A percentile compares a stretch with the other conserved stretches of the same genome.
Evolutionary conservation across 176 grass and related monocot species (phyloP).

Genomic region (Oryza punctata): DNA sequence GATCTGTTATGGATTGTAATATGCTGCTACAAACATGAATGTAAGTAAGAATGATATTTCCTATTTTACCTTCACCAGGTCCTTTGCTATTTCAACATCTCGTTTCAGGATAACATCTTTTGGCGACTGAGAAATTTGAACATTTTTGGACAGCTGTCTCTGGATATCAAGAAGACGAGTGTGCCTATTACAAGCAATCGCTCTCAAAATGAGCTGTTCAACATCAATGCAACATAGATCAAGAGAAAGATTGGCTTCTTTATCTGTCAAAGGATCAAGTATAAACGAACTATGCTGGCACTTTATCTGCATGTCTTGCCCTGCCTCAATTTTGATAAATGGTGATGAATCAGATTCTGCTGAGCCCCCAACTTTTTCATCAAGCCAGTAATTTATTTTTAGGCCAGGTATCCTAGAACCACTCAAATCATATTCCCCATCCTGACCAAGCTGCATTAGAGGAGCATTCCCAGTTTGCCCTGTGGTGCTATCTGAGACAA

Average conservation of each 20-base stretch:
- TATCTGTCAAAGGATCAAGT: constrained; percentile 85
- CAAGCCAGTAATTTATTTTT: constrained; percentile 87
- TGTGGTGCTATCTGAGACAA: constrained; percentile 52
- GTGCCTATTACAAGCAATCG: constrained; percentile 87
- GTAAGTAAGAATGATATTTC: constrained; percentile 7
- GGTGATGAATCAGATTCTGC: constrained; percentile 65
- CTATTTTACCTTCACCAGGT: constrained; percentile 57
- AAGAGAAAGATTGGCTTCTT: constrained; percentile 82
- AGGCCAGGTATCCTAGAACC: constrained; percentile 73
- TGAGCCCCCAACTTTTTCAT: constrained; percentile 60
- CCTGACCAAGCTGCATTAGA: constrained; percentile 59
- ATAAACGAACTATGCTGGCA: constrained; percentile 88
- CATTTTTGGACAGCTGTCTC: constrained; percentile 82
- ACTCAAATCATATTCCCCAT: constrained; percentile 69
- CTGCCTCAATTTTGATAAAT: constrained; percentile 90
- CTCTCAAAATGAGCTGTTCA: constrained; percentile 83
- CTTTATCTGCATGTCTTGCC: constrained; percentile 78
- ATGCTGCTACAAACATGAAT: constrained; percentile 7
- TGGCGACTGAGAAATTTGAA: constrained; percentile 76
- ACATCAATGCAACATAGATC: constrained; percentile 89
- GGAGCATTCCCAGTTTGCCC: constrained; percentile 58
- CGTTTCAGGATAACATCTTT: constrained; percentile 77
- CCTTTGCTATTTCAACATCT: constrained; percentile 38
- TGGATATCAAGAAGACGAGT: constrained; percentile 91
- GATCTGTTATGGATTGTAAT: neutral